Evolutionary conservation across 2,329 filamentous ascomycete genomes (phyloP), one percentile per base, ranked within the genome.

Genomic region (Metarhizium sp.): DNA sequence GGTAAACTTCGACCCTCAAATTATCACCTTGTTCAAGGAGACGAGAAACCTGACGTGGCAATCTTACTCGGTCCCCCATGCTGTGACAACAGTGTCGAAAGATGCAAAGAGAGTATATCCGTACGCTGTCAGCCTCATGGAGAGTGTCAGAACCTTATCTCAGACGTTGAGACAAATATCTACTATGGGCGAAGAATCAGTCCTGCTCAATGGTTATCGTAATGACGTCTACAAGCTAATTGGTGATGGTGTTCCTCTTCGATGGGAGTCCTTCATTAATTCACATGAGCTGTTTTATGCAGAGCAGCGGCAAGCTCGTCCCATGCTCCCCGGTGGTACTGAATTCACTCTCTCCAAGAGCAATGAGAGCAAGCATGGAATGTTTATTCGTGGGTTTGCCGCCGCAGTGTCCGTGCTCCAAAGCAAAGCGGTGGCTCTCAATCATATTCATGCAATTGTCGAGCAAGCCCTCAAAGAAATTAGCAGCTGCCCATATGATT

Each of bases 61-160:
- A 59, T 94, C 90, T 61, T 99, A 91, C 69, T 87, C 90, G 55
- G 90, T 99, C 29, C 95, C 95, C 8, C 94, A 99, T 70, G 85
- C 89, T 14, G 90, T 99, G 66, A 95, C 87, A 71, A 97, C 90
- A 60, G 90, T 96, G 54, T 95, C 95, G 1, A 99, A 97, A 71
- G 94, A 99, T 69, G 95, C 94, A n/a, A 96, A 96, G 73, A 84
- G 94, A 53, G 94, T 99, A 4, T 99, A 99, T 64, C 94, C 94
- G 0, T 99, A 95, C 66, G 94, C 95, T 29, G 92, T 99, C 61
- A 97, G 92, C 66, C 75, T 99, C 61, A 99, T 99, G 91, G 94
- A 99, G 73, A 97, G 91, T 65, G 90, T 97, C n/a, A 84, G 92
- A 57, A 97, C 91, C 0, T 87, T 95, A 60, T 82, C 90, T 2